Evolutionary conservation across 257 asterid genomes (phyloP).

Genomic region (Capsicum chinense): DNA sequence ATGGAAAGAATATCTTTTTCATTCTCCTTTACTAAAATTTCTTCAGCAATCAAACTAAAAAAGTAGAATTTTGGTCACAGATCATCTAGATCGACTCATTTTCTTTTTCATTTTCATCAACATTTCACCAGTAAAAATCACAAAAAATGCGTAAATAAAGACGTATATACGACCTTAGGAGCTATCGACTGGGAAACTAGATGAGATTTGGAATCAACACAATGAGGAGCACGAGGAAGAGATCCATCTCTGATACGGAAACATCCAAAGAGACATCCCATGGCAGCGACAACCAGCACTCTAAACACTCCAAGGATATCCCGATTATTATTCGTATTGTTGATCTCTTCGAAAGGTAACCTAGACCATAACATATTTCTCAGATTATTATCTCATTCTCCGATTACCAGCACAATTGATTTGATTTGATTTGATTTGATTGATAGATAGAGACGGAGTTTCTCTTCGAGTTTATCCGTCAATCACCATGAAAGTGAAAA

Average conservation of each 20-base stretch:
- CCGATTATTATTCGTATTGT: not conserved
- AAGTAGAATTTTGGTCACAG: not conserved
- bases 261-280: slow-evolving; percentile 34
- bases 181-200: slow-evolving; percentile 20
- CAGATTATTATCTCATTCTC: not conserved
- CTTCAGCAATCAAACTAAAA: not conserved
- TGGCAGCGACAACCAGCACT: slow-evolving; percentile 24
- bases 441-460: slow-evolving; percentile 15
- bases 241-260: slow-evolving; percentile 26
- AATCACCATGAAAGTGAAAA: slow-evolving; percentile 6
- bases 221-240: not conserved
- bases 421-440: not conserved
- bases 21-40: not conserved
- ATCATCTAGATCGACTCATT: not conserved
- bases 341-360: not conserved
- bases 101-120: not conserved
- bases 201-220: slow-evolving; percentile 15
- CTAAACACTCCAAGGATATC: slow-evolving; percentile 1
- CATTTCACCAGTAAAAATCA: not conserved
- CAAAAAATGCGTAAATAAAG: not conserved
- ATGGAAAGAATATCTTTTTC: not conserved
- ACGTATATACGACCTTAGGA: not conserved
- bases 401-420: not conserved
- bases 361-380: slow-evolving; percentile 27
- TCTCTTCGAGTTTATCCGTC: not conserved